Evolutionary conservation across 176 grass and related monocot genomes (phyloP).

Genomic region (Eremochloa ophiuroides): DNA sequence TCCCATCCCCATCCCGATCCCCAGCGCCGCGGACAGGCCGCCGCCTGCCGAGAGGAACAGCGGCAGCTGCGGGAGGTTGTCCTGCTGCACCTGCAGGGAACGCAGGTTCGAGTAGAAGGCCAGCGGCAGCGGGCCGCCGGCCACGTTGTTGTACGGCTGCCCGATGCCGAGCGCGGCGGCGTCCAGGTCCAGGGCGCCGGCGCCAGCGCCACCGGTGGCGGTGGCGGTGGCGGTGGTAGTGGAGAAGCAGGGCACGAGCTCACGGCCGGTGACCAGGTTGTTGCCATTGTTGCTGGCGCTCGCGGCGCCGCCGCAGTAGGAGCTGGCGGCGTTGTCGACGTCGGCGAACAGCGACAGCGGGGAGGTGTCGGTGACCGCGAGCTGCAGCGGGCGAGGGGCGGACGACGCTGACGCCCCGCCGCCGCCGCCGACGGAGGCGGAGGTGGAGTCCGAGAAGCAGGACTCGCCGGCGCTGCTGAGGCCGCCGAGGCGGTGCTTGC

Average conservation of each 20-base stretch:
- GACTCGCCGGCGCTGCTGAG: constrained; percentile 5
- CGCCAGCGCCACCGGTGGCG: too few relatives aligned
- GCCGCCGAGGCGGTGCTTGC: constrained; percentile 46
- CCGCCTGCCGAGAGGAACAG: constrained; percentile 28
- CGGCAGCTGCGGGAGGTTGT: constrained; percentile 49
- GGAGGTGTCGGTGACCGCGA: constrained; percentile 29
- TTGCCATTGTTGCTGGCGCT: not conserved
- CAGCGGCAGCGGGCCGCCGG: not conserved
- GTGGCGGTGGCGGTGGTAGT: constrained; percentile 18
- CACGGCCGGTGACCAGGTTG: constrained; percentile 41
- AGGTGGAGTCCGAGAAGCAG: constrained; percentile 71
- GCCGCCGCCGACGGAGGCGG: constrained; percentile 35
- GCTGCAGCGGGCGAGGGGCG: constrained; percentile 33
- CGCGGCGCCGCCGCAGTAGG: constrained; percentile 15
- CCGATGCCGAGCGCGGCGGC: constrained; percentile 35
- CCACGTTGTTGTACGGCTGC: constrained; percentile 38
- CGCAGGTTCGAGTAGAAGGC: constrained; percentile 45
- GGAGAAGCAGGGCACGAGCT: constrained; percentile 99
- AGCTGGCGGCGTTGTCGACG: constrained; percentile 23
- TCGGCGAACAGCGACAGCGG: constrained; percentile 24
- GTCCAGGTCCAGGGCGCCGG: too few relatives aligned
- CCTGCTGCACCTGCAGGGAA: constrained; percentile 2
- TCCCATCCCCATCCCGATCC: too few relatives aligned
- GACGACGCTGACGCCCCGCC: constrained; percentile 51
- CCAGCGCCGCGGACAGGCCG: not conserved